Base-by-base conservation (phyloP, 805 yeast species). In the Saccharomycopsis microspora region DNA sequence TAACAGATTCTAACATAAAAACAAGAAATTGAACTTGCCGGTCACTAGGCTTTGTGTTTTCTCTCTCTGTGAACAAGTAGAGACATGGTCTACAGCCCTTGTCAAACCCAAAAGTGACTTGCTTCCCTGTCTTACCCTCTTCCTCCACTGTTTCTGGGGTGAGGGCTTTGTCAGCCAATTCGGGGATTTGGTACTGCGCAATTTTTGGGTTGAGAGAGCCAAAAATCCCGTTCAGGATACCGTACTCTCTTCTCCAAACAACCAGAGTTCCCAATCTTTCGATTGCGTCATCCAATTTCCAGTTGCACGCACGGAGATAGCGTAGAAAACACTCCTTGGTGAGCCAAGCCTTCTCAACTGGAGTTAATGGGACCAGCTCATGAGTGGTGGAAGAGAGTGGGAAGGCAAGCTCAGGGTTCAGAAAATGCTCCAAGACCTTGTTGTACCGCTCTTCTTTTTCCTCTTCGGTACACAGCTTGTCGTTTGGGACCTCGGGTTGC, bases 251-350 rank as follows among this genome's bases (percentile, higher is more conserved):
- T 68, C 98, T 78, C 98, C 98, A 93, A 3, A 85, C 80, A 27
- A 93, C 55, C 0, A 97, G 82, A 28, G 77, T 75, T 55, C 78
- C 82, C 7, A 93, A 70, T 58, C 98, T 76, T 47, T 74, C 73
- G 44, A 80, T 80, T 38, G 94, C 85, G 8, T 82, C 85, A 32
- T 71, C 64, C 1, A 71, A 72, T 32, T 75, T 71, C 98, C 98
- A 93, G 62, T 87, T 90, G 29, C 96, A 84, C 29, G 98, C 99
- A 48, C 97, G 75, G 47, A 90, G 67, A 62, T 93, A 93, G 61
- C 99, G 76, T 58, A 87, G 64, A 49, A 93, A 71, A 61, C 98
- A 93, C 62, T 93, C 98, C 57, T 83, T 75, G 1, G 97, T 85
- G 48, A 93, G 69, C 98, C 98, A 93, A 0, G 95, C 82, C 62